Evolutionary conservation across 441 rosid genomes (phyloP).

Genomic region (Daphne laureola): DNA sequence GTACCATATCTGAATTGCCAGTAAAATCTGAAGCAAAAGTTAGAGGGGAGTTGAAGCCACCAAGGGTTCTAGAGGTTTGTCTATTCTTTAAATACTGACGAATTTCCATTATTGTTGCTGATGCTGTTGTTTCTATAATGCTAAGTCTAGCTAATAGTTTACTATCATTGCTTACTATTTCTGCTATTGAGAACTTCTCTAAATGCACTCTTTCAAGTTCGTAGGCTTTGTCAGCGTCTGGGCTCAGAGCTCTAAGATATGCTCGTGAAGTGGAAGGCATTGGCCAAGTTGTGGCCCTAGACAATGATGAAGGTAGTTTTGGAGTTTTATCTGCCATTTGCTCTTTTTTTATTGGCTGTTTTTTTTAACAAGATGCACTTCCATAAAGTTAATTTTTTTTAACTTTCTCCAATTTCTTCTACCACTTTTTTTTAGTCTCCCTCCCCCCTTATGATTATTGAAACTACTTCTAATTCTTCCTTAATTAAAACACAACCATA

Average conservation of each 20-base stretch:
- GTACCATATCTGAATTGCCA: constrained; percentile 33
- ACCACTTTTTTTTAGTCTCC: no score
- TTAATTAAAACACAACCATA: no score
- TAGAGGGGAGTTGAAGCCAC: constrained; percentile 62
- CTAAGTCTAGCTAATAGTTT: no score
- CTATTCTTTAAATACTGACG: not conserved
- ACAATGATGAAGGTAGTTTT: constrained; percentile 74
- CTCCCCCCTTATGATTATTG: no score
- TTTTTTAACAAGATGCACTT: no score
- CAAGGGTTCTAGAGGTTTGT: constrained; percentile 89
- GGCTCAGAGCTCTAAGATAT: constrained; percentile 87
- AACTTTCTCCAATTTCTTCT: no score
- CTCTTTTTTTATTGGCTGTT: no score
- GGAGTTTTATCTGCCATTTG: not conserved
- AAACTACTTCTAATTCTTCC: no score
- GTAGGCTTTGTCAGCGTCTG: constrained; percentile 95
- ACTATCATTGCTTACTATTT: not conserved
- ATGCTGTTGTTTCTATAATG: constrained; percentile 8
- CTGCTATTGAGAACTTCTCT: constrained; percentile 1
- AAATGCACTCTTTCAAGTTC: constrained; percentile 13
- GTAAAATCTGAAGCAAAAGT: constrained; percentile 37
- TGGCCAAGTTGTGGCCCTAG: constrained; percentile 90
- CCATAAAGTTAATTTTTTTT: no score
- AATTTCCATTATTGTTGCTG: constrained; percentile 1
- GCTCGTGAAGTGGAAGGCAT: constrained; percentile 87